Percentiles rank a stretch among this genome's conserved stretches.
Conservation (phyloP, 192 early-diverging fungal genomes). For the Coemansia erecta region DNA sequence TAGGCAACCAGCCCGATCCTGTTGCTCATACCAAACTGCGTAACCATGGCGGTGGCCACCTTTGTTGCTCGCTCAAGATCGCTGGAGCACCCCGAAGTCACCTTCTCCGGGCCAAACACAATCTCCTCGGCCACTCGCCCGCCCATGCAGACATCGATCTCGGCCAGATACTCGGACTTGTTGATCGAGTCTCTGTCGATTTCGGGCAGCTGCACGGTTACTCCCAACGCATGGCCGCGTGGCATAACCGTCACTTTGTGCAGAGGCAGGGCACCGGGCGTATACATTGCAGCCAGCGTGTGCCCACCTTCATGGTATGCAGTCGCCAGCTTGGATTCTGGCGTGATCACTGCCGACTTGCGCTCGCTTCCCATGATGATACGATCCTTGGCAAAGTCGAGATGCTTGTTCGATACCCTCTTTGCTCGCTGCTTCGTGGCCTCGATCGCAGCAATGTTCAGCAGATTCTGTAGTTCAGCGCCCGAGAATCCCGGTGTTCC, state of each 20-base stretch:
- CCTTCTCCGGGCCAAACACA: slow-evolving; percentile 90
- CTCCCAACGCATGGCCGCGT: slow-evolving; percentile 73
- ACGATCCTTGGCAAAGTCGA: slow-evolving; percentile 98
- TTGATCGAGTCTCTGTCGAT: slow-evolving; percentile 80
- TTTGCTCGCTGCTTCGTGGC: slow-evolving; percentile 79
- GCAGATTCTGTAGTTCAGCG: slow-evolving; percentile 95
- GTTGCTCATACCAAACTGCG: slow-evolving; percentile 91
- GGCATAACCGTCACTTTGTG: slow-evolving; percentile 99
- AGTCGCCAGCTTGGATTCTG: slow-evolving; percentile 81
- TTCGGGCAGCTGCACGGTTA: slow-evolving; percentile 93
- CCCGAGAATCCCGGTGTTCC: slow-evolving; percentile 99
- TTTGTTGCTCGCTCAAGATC: slow-evolving; percentile 90
- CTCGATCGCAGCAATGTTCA: slow-evolving; percentile 97
- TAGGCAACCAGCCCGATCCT: slow-evolving; percentile 83
- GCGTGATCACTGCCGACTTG: slow-evolving; percentile 86
- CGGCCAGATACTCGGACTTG: slow-evolving; percentile 79
- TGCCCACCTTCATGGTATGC: slow-evolving; percentile 99
- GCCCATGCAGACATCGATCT: slow-evolving; percentile 96
- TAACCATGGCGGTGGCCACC: slow-evolving; percentile 90
- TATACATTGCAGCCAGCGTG: slow-evolving; percentile 91
- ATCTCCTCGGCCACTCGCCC: slow-evolving; percentile 98
- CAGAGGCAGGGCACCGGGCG: slow-evolving; percentile 90
- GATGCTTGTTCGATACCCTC: slow-evolving; percentile 72
- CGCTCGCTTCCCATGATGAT: slow-evolving; percentile 98
- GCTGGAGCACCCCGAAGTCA: slow-evolving; percentile 90